Base-by-base conservation (phyloP, 495 filamentous ascomycete species). In the Penicillium psychrofluorescens region DNA sequence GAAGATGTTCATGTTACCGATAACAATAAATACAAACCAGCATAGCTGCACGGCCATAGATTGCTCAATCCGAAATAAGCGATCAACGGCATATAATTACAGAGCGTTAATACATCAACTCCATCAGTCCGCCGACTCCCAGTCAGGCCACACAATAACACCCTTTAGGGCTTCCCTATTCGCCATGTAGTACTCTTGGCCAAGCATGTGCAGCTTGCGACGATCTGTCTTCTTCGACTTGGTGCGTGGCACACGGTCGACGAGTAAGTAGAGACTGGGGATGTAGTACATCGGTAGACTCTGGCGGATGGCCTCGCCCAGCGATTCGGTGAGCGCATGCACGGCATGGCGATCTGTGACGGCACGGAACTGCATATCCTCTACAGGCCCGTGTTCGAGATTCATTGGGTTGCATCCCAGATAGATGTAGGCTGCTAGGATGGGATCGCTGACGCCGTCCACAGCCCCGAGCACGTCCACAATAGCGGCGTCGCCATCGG, bases 191-290 rank as follows among this genome's bases (percentile, higher is more conserved):
- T 53, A 56, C 7, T 28, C 37, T 27, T 56, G 50, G 1, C 49
- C 53, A n/a, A 56, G 34, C 36, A 46, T 34, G 7, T 56, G 60
- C 1, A 63, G 45, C 33, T 54, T 60, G 7, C 59, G 45, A 4
- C 68, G 56, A 47, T 77, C 67, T 0, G 62, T 55, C 51, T 78
- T 77, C 12, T 66, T 71, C 0, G 67, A 71, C 15, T 49, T 58
- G 0, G 63, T 70, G 8, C 64, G 49, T 2, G 75, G 75, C 41
- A 76, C 55, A 12, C 47, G 43, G 29, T 54, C 48, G 29, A 64
- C 36, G 3, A 57, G 51, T 4, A 61, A 15, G 33, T 57, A 62
- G 16, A 60, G 28, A 6, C 44, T 42, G 6, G 61, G 59, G 1
- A 57, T 36, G 34, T 55, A 56, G 36, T 62, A 51, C 4, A n/a